Conservation (phyloP, 768 basidiomycete genomes). For the Tricholoma furcatifolium region DNA sequence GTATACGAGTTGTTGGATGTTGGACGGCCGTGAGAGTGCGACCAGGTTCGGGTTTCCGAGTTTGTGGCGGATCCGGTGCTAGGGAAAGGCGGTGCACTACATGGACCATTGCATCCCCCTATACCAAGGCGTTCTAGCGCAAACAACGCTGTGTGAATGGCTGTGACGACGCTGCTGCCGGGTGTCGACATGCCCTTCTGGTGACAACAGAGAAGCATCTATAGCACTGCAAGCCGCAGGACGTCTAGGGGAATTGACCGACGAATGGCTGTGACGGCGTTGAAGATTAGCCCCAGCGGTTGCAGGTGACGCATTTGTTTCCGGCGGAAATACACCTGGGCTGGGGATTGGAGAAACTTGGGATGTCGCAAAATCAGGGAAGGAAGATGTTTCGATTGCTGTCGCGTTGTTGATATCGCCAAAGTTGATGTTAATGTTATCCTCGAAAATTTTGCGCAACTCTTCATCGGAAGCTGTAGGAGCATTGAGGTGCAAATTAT, state of each 20-base stretch:
- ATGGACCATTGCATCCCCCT: too few species aligned
- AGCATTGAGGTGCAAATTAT: background rate
- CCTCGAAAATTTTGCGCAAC: background rate
- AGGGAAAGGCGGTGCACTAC: too few species aligned
- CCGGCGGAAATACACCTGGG: background rate
- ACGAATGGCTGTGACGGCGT: background rate
- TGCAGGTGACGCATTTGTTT: background rate
- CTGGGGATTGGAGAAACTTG: background rate
- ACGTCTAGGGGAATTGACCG: background rate
- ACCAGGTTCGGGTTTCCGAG: too few species aligned
- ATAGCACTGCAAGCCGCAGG: background rate
- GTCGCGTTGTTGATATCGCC: background rate
- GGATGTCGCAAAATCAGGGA: background rate
- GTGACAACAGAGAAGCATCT: background rate
- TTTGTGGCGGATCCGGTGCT: too few species aligned
- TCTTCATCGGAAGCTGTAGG: background rate
- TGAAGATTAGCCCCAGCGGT: background rate
- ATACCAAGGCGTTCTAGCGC: too few species aligned
- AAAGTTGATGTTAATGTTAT: background rate
- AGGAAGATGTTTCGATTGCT: background rate
- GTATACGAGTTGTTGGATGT: too few species aligned
- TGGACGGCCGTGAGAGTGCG: too few species aligned
- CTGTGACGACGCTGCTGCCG: conserved; percentile 9
- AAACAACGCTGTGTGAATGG: conserved; percentile 1
- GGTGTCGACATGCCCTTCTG: background rate